Evolutionary conservation across 139 green algal genomes (phyloP).

Genomic region (Nannochloris sp.): DNA sequence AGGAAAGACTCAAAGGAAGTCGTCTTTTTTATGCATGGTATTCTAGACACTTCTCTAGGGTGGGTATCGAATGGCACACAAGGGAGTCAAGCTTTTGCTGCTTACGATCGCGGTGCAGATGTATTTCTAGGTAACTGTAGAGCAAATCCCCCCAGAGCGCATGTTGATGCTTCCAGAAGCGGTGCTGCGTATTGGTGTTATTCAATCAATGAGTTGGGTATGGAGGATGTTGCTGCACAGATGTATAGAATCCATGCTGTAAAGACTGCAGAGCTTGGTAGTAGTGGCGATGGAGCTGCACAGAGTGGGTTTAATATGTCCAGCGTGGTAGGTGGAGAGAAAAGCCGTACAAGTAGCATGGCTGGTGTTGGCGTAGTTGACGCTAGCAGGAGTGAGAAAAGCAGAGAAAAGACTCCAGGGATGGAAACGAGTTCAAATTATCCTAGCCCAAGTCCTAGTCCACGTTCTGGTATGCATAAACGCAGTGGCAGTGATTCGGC

Average conservation of each 20-base stretch:
- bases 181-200: conserved; percentile 73
- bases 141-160: conserved; percentile 60
- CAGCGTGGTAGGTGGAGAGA: neutral
- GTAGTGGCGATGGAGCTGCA: neutral
- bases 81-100: conserved; percentile 77
- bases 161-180: conserved; percentile 20
- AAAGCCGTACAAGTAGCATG: too few species aligned
- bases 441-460: neutral
- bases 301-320: too few species aligned
- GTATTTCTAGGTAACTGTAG: conserved; percentile 85
- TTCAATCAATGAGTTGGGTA: conserved; percentile 75
- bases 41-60: conserved; percentile 84
- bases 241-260: conserved; percentile 75
- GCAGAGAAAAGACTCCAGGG: too few species aligned
- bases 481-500: conserved; percentile 11
- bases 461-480: neutral
- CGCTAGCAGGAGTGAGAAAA: too few species aligned
- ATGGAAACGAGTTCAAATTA: too few species aligned
- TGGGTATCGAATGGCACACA: conserved; percentile 76
- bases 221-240: conserved; percentile 61
- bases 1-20: conserved; percentile 48
- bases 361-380: neutral
- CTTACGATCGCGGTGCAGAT: conserved; percentile 80
- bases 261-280: conserved; percentile 69
- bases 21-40: conserved; percentile 82